phyloP scores from a whole-genome alignment of 257 asterid species.

The Forsythia viridissima region DNA sequence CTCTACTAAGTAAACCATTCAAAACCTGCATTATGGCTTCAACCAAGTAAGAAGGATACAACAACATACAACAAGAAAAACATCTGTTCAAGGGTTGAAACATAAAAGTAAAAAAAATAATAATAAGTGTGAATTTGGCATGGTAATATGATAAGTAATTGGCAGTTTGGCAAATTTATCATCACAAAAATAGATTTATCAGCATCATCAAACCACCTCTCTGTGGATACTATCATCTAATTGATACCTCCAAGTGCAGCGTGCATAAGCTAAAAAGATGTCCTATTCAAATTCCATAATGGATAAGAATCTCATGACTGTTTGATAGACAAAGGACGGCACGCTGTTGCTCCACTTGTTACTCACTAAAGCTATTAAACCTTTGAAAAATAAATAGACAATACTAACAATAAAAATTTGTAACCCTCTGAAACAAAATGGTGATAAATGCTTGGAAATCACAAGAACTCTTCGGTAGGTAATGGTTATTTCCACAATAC shows the following conservation, averaged over 20 bases:
- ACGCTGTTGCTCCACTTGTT: background rate
- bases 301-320: background rate
- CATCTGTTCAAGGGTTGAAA: background rate
- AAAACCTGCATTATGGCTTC: slow-evolving; percentile 63
- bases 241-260: background rate
- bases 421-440: background rate
- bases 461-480: background rate
- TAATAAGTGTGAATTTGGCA: background rate
- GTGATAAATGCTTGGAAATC: too few species aligned
- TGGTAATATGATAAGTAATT: background rate
- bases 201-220: background rate
- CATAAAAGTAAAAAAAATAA: background rate
- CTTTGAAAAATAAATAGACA: background rate
- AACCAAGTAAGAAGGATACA: background rate
- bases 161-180: background rate
- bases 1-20: slow-evolving; percentile 93
- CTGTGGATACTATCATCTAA: background rate
- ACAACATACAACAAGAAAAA: background rate
- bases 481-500: background rate
- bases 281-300: background rate
- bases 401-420: background rate
- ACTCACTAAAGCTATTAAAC: background rate
- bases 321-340: background rate
- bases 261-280: background rate
- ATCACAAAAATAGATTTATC: background rate